Evolutionary conservation across 257 asterid species (phyloP).

Genomic region (Primulina tabacum): DNA sequence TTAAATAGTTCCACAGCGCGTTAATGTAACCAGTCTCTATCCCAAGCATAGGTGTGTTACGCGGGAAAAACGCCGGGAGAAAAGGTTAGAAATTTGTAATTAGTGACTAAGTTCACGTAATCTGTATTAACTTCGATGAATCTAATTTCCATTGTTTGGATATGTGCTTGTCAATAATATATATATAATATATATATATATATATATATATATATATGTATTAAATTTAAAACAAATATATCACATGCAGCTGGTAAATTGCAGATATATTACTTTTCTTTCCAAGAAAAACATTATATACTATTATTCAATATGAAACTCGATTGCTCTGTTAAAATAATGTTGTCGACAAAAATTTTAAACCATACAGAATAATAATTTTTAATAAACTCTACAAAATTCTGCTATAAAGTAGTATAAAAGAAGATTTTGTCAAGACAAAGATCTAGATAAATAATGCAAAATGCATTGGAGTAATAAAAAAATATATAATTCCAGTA

Average conservation of each 20-base stretch:
- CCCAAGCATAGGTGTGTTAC: conserved; percentile 11
- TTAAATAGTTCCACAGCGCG: too few relatives aligned
- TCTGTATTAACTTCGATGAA: conserved; percentile 7
- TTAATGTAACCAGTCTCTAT: too few relatives aligned
- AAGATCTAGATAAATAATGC: conserved; percentile 2
- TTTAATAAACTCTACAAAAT: background rate
- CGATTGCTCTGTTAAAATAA: background rate
- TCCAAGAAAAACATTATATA: background rate
- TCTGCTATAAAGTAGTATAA: conserved; percentile 8
- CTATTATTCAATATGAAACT: background rate
- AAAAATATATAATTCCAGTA: background rate
- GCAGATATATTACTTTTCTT: conserved; percentile 26
- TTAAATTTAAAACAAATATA: too few relatives aligned
- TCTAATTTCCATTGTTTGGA: too few relatives aligned
- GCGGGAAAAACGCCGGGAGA: conserved; percentile 41
- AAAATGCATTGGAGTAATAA: background rate
- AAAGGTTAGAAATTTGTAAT: conserved; percentile 22
- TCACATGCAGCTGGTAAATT: background rate
- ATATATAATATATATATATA: too few relatives aligned
- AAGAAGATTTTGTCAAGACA: background rate
- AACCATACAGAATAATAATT: background rate
- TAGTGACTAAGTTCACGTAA: conserved; percentile 52
- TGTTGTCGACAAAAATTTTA: conserved; percentile 14
- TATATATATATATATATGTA: too few relatives aligned
- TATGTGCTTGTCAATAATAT: too few relatives aligned